Evolutionary conservation across 805 yeast genomes (phyloP).

Genomic region (Myxozyma kluyveri): DNA sequence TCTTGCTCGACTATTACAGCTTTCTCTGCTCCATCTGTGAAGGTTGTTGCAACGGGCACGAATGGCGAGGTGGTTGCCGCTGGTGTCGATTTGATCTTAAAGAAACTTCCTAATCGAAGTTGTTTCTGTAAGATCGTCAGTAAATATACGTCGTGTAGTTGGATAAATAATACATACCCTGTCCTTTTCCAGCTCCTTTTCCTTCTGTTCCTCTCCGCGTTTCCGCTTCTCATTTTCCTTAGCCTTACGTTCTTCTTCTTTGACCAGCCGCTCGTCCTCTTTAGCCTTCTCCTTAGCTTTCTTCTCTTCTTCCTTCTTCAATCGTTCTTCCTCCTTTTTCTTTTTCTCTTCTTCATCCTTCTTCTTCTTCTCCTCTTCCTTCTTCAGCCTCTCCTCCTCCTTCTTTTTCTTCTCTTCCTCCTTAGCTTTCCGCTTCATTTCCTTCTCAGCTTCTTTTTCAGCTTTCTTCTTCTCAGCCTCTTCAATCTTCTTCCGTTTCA

Average conservation of each 20-base stretch:
- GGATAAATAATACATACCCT: constrained; percentile 1
- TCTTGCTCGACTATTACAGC: not conserved
- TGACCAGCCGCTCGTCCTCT: constrained; percentile 11
- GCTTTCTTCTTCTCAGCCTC: constrained; percentile 18
- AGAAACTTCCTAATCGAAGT: constrained; percentile 24
- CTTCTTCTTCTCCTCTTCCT: constrained; percentile 23
- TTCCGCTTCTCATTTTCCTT: constrained; percentile 30
- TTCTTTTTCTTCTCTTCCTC: constrained; percentile 28
- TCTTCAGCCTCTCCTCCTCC: constrained; percentile 27
- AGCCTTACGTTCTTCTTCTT: constrained; percentile 13
- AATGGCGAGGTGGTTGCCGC: constrained; percentile 5
- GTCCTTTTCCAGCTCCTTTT: constrained; percentile 3
- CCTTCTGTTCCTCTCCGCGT: constrained; percentile 14
- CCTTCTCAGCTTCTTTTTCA: constrained; percentile 31
- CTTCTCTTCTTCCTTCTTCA: constrained; percentile 28
- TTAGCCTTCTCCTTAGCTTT: constrained; percentile 16
- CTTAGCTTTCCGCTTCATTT: constrained; percentile 31
- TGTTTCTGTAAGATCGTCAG: constrained; percentile 9
- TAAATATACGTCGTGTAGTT: not conserved
- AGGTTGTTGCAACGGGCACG: not conserved
- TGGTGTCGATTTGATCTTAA: constrained; percentile 9
- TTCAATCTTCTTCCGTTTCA: constrained; percentile 7
- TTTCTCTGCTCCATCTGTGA: not conserved
- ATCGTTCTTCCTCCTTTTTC: constrained; percentile 33
- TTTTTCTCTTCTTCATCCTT: constrained; percentile 30